These are phyloP conservation scores for Fusarium palustre DNA, from an alignment of 2,329 filamentous ascomycete genomes.

Conservation along the genomic window DNA sequence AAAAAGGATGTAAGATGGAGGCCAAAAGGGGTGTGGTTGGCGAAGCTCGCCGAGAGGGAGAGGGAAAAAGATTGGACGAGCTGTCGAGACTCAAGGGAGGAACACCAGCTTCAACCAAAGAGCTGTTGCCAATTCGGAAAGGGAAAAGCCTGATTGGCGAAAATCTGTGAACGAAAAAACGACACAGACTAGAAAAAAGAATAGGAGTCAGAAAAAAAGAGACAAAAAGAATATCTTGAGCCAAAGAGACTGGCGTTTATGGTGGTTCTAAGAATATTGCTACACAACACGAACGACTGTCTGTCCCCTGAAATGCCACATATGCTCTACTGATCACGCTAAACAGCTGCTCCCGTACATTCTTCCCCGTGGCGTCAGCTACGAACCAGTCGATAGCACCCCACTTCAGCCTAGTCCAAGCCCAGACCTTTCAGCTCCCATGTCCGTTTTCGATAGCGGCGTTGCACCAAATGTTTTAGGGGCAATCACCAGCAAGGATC, in stretches of 20 bases:
- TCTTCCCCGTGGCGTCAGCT: conserved; percentile 36
- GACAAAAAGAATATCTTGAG: conserved; percentile 40
- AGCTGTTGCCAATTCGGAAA: conserved; percentile 44
- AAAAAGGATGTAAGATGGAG: conserved; percentile 25
- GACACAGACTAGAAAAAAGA: conserved; percentile 37
- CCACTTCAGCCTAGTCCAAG: conserved; percentile 39
- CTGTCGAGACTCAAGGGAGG: conserved; percentile 50
- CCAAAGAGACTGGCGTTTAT: conserved; percentile 40
- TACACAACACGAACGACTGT: conserved; percentile 30
- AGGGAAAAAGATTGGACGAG: conserved; percentile 53
- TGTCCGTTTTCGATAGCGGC: conserved; percentile 29
- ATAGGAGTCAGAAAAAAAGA: conserved; percentile 29
- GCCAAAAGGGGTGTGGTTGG: conserved; percentile 38
- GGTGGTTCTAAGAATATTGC: conserved; percentile 45
- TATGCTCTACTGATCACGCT: conserved; percentile 45
- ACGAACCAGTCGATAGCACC: conserved; percentile 40
- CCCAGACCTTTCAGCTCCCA: conserved; percentile 33
- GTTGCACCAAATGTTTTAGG: conserved; percentile 41
- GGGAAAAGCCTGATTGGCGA: conserved; percentile 37
- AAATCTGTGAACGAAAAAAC: conserved; percentile 25
- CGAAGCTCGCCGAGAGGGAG: conserved; percentile 31
- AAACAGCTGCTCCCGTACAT: conserved; percentile 35
- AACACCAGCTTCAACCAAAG: conserved; percentile 41
- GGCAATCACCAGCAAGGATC: conserved; percentile 40
- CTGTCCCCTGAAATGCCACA: conserved; percentile 51